Evolutionary conservation across 441 rosid species (phyloP), one percentile per base, ranked within the genome.

Genomic region (Aleurites moluccanus): DNA sequence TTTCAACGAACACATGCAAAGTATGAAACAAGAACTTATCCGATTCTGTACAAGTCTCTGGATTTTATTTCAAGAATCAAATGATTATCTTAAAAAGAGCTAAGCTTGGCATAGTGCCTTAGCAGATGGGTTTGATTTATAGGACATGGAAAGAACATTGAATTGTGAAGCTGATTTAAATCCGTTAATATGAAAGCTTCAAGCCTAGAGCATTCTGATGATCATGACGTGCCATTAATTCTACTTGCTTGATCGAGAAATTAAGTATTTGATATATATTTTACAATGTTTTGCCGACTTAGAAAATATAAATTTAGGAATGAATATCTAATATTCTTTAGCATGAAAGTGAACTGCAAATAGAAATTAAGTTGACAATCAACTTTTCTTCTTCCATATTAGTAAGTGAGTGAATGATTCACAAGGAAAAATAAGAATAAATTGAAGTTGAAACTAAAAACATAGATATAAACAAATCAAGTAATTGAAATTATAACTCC

Each of bases 211-310:
- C 47, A 25, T 20, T 27, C 13, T 15, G 10, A 27, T 11, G 60
- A 30, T 44, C 21, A 8, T n/a, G n/a, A n/a, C n/a, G n/a, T n/a
- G n/a, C 67, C 53, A 45, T 49, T 30, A 55, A 15, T 70, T 66
- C 53, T 6, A 30, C 50, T 67, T 44, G 21, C 61, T 77, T 33
- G 76, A 65, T 73, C 52, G 30, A 33, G 72, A 61, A 67, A n/a
- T 21, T n/a, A 23, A 47, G 20, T 5, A 73, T 57, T 15, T 28
- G 16, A 33, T 66, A 11, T 20, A 11, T 53, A 63, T 21, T 73
- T 52, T 38, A 38, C 23, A 68, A 50, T 49, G 65, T 38, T 73
- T 53, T 65, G 23, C 56, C 2, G 18, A 42, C 2, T 47, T 67
- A 67, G 21, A 23, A 55, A 40, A 49, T 14, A 4, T 49, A 13